phyloP scores from a whole-genome alignment of 2,329 filamentous ascomycete genomes.

The Cercospora sp. region DNA sequence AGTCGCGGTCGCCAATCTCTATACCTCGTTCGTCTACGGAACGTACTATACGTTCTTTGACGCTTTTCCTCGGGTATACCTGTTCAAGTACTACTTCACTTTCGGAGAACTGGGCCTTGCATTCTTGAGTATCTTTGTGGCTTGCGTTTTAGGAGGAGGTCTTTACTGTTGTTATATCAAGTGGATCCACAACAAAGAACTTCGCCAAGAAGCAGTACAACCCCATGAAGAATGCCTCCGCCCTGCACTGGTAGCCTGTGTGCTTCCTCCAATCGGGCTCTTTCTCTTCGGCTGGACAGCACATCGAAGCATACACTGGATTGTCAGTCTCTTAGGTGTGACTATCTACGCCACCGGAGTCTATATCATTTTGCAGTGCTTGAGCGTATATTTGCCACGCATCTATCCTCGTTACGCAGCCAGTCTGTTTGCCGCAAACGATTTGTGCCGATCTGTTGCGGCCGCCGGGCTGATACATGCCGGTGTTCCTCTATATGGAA shows the following conservation, averaged over 20 bases:
- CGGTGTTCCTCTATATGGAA: slow-evolving; percentile 41
- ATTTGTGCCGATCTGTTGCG: slow-evolving; percentile 57
- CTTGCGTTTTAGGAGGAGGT: slow-evolving; percentile 31
- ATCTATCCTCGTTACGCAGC: slow-evolving; percentile 51
- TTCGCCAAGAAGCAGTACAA: slow-evolving; percentile 30
- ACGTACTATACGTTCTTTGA: slow-evolving; percentile 66
- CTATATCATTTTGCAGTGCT: slow-evolving; percentile 47
- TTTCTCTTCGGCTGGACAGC: slow-evolving; percentile 40
- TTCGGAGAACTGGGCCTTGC: slow-evolving; percentile 33
- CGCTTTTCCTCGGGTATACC: slow-evolving; percentile 66
- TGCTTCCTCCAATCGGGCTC: slow-evolving; percentile 36
- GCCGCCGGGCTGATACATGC: slow-evolving; percentile 52
- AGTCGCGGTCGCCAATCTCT: slow-evolving; percentile 62
- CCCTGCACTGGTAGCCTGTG: slow-evolving; percentile 34
- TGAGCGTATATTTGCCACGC: slow-evolving; percentile 43
- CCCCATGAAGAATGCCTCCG: slow-evolving; percentile 36
- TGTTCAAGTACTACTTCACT: slow-evolving; percentile 60
- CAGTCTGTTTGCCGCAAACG: slow-evolving; percentile 61
- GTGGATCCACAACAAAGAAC: slow-evolving; percentile 33
- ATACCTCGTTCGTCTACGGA: slow-evolving; percentile 62
- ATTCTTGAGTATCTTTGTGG: slow-evolving; percentile 45
- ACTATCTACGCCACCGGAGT: slow-evolving; percentile 40
- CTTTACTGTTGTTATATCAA: slow-evolving; percentile 28
- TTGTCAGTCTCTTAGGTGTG: slow-evolving; percentile 46
- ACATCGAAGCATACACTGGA: slow-evolving; percentile 41